A percentile compares a stretch with the other conserved stretches of the same genome.
phyloP scores from a whole-genome alignment of 208 protist genomes.

The Trypanosoma congolense region DNA sequence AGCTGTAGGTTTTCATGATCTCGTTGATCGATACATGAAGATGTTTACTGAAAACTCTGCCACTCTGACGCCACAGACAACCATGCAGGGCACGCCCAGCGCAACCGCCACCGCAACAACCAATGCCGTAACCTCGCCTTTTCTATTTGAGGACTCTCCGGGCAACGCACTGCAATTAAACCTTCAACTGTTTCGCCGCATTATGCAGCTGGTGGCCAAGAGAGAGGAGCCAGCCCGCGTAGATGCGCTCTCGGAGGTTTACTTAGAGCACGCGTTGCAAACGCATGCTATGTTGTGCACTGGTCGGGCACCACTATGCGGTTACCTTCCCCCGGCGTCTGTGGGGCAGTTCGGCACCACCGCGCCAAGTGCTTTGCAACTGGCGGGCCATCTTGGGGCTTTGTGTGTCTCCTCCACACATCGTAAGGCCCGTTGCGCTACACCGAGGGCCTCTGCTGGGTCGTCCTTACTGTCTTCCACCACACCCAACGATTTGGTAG shows the following conservation, averaged over 20 bases:
- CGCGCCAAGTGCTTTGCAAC: slow-evolving; percentile 2
- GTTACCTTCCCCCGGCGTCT: slow-evolving; percentile 14
- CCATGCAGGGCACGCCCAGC: no score
- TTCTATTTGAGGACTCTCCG: slow-evolving; percentile 34
- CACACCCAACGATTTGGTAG: background rate
- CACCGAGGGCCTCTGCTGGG: background rate
- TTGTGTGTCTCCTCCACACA: slow-evolving; percentile 6
- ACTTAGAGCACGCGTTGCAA: slow-evolving; percentile 57
- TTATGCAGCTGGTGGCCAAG: slow-evolving; percentile 18
- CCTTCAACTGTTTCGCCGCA: slow-evolving; percentile 15
- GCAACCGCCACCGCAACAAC: background rate
- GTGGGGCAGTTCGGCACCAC: slow-evolving; percentile 1
- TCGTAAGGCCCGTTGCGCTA: slow-evolving; percentile 8
- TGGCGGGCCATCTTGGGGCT: slow-evolving; percentile 19
- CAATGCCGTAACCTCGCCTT: background rate
- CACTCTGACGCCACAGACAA: background rate
- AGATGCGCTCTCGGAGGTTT: slow-evolving; percentile 25
- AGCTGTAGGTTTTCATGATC: slow-evolving; percentile 28
- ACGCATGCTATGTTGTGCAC: slow-evolving; percentile 53
- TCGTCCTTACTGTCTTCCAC: slow-evolving; percentile 23
- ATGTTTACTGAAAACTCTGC: slow-evolving; percentile 1
- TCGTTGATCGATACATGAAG: slow-evolving; percentile 50
- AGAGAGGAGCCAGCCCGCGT: slow-evolving; percentile 3
- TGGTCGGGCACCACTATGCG: slow-evolving; percentile 25
- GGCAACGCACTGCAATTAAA: slow-evolving; percentile 31